These are phyloP conservation scores for Tubosaeta sp. DNA, from an alignment of 768 basidiomycete species.

Conservation along the genomic window DNA sequence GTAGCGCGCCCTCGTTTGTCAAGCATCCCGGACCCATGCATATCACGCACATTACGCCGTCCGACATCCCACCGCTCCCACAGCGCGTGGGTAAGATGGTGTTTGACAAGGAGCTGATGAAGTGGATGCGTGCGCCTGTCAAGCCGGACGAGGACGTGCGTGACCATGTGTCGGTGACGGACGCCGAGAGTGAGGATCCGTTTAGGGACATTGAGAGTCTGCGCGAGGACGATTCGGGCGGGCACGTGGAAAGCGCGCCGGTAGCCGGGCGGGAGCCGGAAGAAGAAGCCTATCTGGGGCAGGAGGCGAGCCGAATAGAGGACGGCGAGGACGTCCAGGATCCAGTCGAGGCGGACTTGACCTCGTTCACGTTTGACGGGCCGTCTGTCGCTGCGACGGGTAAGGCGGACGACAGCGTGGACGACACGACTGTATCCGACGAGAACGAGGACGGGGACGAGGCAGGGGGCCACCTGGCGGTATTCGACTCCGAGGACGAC, in stretches of 20 bases:
- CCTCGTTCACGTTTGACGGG: constrained; percentile 70
- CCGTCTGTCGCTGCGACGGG: constrained; percentile 47
- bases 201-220: constrained; percentile 91
- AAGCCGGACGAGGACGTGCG: constrained; percentile 29
- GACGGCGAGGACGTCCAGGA: constrained; percentile 47
- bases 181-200: constrained; percentile 75
- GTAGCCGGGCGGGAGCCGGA: background rate
- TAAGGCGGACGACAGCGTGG: constrained; percentile 33
- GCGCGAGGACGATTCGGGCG: constrained; percentile 52
- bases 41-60: constrained; percentile 75
- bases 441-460: constrained; percentile 26
- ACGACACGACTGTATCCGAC: constrained; percentile 39
- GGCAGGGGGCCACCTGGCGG: constrained; percentile 1
- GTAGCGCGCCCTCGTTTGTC: constrained; percentile 75
- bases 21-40: constrained; percentile 80
- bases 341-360: constrained; percentile 63
- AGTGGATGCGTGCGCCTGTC: constrained; percentile 71
- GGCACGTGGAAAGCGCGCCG: constrained; percentile 9
- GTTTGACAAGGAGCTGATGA: constrained; percentile 78
- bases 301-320: constrained; percentile 39
- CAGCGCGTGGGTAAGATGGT: constrained; percentile 85
- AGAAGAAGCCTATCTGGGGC: constrained; percentile 14
- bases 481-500: constrained; percentile 38
- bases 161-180: constrained; percentile 29
- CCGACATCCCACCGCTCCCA: constrained; percentile 70